Percentiles rank a stretch among this genome's conserved stretches.
phyloP scores from a whole-genome alignment of 2,329 filamentous ascomycete genomes.

The Xylaria sp. region DNA sequence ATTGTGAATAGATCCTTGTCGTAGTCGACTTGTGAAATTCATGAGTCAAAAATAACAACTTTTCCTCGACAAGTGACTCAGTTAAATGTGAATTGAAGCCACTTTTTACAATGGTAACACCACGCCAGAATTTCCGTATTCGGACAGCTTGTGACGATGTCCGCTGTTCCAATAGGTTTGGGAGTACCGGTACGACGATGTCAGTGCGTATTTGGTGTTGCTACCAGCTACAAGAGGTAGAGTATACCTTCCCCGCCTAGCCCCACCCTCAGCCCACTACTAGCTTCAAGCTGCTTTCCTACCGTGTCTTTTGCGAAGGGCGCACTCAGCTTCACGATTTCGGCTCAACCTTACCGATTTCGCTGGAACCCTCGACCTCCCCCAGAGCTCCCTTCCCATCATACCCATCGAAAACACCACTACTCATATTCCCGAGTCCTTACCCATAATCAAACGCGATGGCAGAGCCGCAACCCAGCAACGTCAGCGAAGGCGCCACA shows the following conservation, averaged over 20 bases:
- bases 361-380: too few species aligned
- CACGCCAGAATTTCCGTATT: slow-evolving; percentile 25
- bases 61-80: slow-evolving; percentile 26
- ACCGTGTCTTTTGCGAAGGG: neutral
- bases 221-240: neutral
- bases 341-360: neutral
- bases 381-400: neutral
- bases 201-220: neutral
- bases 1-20: neutral
- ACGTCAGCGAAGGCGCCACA: slow-evolving; percentile 68
- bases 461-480: slow-evolving; percentile 69
- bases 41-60: neutral
- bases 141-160: slow-evolving; percentile 32
- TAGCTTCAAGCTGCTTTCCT: neutral
- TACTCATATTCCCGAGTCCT: neutral
- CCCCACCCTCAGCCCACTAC: neutral
- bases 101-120: slow-evolving; percentile 16
- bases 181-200: neutral
- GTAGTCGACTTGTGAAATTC: neutral
- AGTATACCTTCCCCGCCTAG: neutral
- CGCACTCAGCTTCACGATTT: neutral
- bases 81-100: slow-evolving; percentile 16
- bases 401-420: neutral
- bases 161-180: neutral
- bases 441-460: slow-evolving; percentile 52